Base-by-base conservation (phyloP, 176 grass and related monocot species). In the Cenchrus fungigraminus region DNA sequence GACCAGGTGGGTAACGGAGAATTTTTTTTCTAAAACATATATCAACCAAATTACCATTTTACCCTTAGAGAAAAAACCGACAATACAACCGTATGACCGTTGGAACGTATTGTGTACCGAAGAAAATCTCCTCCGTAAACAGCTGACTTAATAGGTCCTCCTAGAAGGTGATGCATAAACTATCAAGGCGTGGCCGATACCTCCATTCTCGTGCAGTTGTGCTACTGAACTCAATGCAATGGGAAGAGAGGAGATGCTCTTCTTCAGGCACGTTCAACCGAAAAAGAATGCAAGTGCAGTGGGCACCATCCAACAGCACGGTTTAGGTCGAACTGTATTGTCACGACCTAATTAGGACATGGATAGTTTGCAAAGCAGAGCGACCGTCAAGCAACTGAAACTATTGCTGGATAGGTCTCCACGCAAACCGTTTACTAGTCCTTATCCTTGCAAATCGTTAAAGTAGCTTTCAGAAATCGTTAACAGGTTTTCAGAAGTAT, bases 161-260 rank as follows among this genome's bases (percentile, higher is more conserved):
- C 47, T 11, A 50, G 15, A 53, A 4, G 3, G 3, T 5, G 51
- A 53, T 15, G 51, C 12, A 53, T 53, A 4, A 15, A 53, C 51
- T 4, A 13, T 2, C 12, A 14, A 14, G 56, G 25, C 25, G 22
- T 65, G 43, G 25, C 25, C 25, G 44, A 13, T 19, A 11, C 58
- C 16, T 12, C 9, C 62, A 53, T 53, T 22, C 66, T 80, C 50
- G 14, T 19, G 61, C 37, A 40, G 37, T 40, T 40, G 37, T 40
- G 44, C 77, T 40, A 79, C 77, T 66, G 52, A 68, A 34, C 29
- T 49, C 37, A 40, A 40, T 4, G 37, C 37, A 62, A 53, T 80
- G 78, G 25, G 13, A 37, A 3, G 11, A 8, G 22, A 8, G 22
- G 25, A 64, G 61, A 59, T n/a, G 17, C 57, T 59, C 16, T 13